Percentiles rank a stretch among this genome's conserved stretches.
phyloP scores from a whole-genome alignment of 805 yeast species.

The Jamesozyma gamospora region DNA sequence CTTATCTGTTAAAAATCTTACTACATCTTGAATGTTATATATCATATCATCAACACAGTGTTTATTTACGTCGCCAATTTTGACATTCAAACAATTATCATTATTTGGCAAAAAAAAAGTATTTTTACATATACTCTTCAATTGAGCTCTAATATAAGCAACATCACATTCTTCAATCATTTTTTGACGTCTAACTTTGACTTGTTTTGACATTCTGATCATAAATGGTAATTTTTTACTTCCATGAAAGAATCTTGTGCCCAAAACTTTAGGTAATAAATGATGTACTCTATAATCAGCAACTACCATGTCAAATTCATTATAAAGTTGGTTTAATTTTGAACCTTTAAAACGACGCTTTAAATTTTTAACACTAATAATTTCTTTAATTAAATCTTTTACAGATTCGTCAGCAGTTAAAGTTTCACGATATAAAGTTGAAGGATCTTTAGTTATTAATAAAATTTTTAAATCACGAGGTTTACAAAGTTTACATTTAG shows the following conservation, averaged over 20 bases:
- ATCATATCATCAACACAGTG: constrained; percentile 21
- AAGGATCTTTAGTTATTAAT: constrained; percentile 67
- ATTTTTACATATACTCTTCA: constrained; percentile 53
- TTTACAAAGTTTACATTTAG: constrained; percentile 38
- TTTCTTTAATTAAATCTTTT: constrained; percentile 50
- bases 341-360: constrained; percentile 38
- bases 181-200: constrained; percentile 31
- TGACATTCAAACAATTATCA: constrained; percentile 52
- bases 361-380: constrained; percentile 49
- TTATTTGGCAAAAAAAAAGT: constrained; percentile 52
- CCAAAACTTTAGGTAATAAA: constrained; percentile 47
- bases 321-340: constrained; percentile 38
- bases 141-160: constrained; percentile 51
- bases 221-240: constrained; percentile 60
- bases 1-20: constrained; percentile 38
- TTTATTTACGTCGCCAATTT: constrained; percentile 39
- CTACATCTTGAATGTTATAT: constrained; percentile 23
- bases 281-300: constrained; percentile 62
- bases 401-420: constrained; percentile 45
- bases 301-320: constrained; percentile 56
- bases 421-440: constrained; percentile 42
- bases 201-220: constrained; percentile 42
- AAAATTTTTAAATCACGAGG: constrained; percentile 43
- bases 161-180: constrained; percentile 58
- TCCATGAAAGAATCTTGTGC: constrained; percentile 50